Conservation (phyloP, 2,329 filamentous ascomycete species). For the Botrytis galanthina region DNA sequence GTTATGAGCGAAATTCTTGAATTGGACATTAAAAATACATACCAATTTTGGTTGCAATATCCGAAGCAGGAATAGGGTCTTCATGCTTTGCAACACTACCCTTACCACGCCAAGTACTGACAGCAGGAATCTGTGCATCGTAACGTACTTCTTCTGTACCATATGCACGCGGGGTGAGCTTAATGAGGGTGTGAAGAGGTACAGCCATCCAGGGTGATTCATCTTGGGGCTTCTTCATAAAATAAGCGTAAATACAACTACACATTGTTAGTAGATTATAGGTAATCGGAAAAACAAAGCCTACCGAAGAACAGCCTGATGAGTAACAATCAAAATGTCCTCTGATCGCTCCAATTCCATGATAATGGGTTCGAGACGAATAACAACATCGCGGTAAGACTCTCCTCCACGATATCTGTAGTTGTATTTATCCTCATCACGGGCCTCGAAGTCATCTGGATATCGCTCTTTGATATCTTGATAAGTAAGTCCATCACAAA, state of each 20-base stretch:
- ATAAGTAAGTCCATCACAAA: slow-evolving; percentile 87
- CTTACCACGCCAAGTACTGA: slow-evolving; percentile 94
- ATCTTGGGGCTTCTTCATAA: slow-evolving; percentile 94
- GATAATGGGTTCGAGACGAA: slow-evolving; percentile 96
- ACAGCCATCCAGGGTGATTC: slow-evolving; percentile 98
- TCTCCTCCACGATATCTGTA: slow-evolving; percentile 97
- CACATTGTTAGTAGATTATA: neutral
- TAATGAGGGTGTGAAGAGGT: slow-evolving; percentile 92
- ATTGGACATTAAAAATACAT: neutral
- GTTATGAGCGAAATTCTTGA: neutral
- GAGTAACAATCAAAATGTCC: slow-evolving; percentile 96
- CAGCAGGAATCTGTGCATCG: slow-evolving; percentile 88
- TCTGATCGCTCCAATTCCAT: slow-evolving; percentile 97
- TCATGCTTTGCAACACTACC: slow-evolving; percentile 90
- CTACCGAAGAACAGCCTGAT: slow-evolving; percentile 79
- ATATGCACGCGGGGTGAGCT: slow-evolving; percentile 91
- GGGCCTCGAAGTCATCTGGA: slow-evolving; percentile 91
- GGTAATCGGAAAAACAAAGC: neutral
- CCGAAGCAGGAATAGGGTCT: slow-evolving; percentile 31
- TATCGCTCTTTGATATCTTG: slow-evolving; percentile 88
- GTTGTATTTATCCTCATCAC: slow-evolving; percentile 99
- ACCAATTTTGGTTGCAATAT: slow-evolving; percentile 11
- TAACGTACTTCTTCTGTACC: slow-evolving; percentile 86
- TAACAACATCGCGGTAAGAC: slow-evolving; percentile 93
- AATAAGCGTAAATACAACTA: slow-evolving; percentile 92